Percentiles rank a stretch among this genome's conserved stretches.
These are phyloP conservation scores for Xylaria sp. DNA, from an alignment of 2,329 filamentous ascomycete species.

Conservation along the genomic window DNA sequence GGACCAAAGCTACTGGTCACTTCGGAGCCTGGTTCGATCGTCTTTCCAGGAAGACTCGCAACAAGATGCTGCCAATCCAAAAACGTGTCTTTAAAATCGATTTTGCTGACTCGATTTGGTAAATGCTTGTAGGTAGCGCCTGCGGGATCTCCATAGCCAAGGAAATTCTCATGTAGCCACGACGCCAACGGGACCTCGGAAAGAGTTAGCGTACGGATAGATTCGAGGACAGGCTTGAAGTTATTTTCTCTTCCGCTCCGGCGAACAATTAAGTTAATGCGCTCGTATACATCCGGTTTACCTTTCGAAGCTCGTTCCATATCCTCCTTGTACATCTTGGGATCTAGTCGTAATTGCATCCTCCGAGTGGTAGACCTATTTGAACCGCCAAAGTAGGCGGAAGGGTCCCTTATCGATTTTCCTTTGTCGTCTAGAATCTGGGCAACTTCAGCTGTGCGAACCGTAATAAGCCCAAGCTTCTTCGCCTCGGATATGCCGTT, in stretches of 20 bases:
- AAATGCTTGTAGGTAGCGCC: slow-evolving; percentile 86
- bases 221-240: slow-evolving; percentile 91
- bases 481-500: slow-evolving; percentile 56
- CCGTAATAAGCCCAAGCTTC: slow-evolving; percentile 68
- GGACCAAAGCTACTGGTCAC: slow-evolving; percentile 78
- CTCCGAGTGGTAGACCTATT: slow-evolving; percentile 66
- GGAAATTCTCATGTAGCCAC: slow-evolving; percentile 95
- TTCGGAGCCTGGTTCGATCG: slow-evolving; percentile 77
- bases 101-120: slow-evolving; percentile 73
- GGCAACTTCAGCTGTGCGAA: slow-evolving; percentile 84
- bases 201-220: slow-evolving; percentile 83
- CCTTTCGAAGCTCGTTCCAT: slow-evolving; percentile 67
- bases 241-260: slow-evolving; percentile 92
- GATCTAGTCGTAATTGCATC: slow-evolving; percentile 81
- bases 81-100: slow-evolving; percentile 95
- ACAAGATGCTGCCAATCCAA: slow-evolving; percentile 93
- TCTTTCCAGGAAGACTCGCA: slow-evolving; percentile 87
- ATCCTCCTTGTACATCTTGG: slow-evolving; percentile 78
- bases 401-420: slow-evolving; percentile 68
- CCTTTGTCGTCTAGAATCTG: slow-evolving; percentile 88
- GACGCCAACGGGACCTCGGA: slow-evolving; percentile 84
- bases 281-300: slow-evolving; percentile 80
- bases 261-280: slow-evolving; percentile 84
- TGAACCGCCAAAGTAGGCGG: slow-evolving; percentile 67
- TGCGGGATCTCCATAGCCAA: slow-evolving; percentile 94